Evolutionary conservation across 2,329 filamentous ascomycete genomes (phyloP), one percentile per base, ranked within the genome.

Genomic region (Aureobasidium lini): DNA sequence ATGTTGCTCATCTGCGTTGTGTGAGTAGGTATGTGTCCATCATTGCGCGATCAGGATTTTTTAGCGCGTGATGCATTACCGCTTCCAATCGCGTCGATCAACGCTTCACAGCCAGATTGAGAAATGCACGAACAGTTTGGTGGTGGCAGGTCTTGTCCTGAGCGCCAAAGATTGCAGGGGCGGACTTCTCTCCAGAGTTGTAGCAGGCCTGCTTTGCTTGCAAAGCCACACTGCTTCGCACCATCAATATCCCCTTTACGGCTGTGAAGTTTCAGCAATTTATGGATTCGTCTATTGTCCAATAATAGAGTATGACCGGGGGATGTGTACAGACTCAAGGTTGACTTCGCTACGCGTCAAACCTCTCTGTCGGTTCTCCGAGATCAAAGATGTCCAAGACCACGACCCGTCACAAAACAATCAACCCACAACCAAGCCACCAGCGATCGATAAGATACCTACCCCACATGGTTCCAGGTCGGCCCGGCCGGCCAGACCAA

Each of bases 221-320:
- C 52, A 56, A 56, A 56, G 52, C 52, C 52, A 56, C 52, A 16
- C 52, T 44, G 52, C 52, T 56, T 56, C 40, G 52, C 40, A 56
- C 28, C 10, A 53, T 8, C 28, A 53, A 54, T 54, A 32, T 54
- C 29, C 13, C 32, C 16, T 11, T 5, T 18, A 29, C 37, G 40
- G 40, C 52, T 56, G 31, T 36, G 52, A 23, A 46, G 52, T 56
- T 56, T 56, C 52, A 46, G 39, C 7, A 56, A 44, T 36, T 29
- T 37, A 13, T 44, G n/a, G 11, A 49, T 16, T 6, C 28, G 16
- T 49, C 10, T 18, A 10, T n/a, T 7, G 13, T 36, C 39, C 40
- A 56, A 56, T 29, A 56, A 56, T 56, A 56, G 52, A 43, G 28
- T 15, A 54, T 43, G 48, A 52, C 23, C 36, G 18, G 13, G 6